Base-by-base conservation (phyloP, 495 filamentous ascomycete genomes). In the Penicillium malachiteum region DNA sequence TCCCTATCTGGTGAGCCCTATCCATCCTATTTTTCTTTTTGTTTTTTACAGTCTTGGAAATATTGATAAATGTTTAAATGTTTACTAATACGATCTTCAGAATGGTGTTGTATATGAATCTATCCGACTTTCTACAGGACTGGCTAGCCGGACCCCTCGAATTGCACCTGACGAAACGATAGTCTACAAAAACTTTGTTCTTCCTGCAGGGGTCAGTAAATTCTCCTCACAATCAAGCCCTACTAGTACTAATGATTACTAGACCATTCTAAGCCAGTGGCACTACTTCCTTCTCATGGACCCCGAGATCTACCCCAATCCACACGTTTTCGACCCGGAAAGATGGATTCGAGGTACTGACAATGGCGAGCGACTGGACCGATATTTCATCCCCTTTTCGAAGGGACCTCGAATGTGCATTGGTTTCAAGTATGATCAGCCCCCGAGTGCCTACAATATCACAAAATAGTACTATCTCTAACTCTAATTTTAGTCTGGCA, bases 251-350 rank as follows among this genome's bases (percentile, higher is more conserved):
- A 14, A 38, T 5, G 5, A 21, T 13, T 53, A 41, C 11, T 62
- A 74, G 64, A 81, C 74, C 1, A 70, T 70, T 0, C 65, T 84
- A 18, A 74, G 77, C 55, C 70, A 80, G 67, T 73, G 65, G 1
- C 66, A 71, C 16, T 74, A 72, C 17, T 74, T 78, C 40, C 63
- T 78, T 43, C 77, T 78, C 51, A 73, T 63, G 48, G 70, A 82
- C 58, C 71, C 78, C 18, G 58, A 57, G 1, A 60, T 81, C 35
- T 85, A 81, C 56, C 73, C 79, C 0, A 55, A 80, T 9, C 74
- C 81, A 0, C 54, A 73, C 4, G 58, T 57, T n/a, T 84, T 81
- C 58, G 58, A 70, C 6, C 80, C 82, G 3, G 75, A 79, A 10
- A 70, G 81, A 18, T 85, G 78, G 78, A 60, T 81, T 16, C 65